phyloP scores from a whole-genome alignment of 306 rosid species.

The Astragalus membranaceus region DNA sequence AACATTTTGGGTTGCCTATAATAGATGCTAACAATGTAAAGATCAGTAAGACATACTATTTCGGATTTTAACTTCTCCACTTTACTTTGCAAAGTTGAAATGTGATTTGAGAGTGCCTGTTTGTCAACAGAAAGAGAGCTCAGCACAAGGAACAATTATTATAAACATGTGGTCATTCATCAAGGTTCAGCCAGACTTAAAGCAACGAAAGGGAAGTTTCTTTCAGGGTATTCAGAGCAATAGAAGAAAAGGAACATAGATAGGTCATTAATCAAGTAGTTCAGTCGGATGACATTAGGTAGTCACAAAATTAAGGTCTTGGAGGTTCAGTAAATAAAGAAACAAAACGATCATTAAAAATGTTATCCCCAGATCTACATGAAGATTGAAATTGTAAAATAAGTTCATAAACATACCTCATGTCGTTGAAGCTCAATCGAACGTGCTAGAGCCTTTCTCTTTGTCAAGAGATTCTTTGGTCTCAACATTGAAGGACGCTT shows the following conservation, averaged over 20 bases:
- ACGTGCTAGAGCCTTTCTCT: constrained; percentile 93
- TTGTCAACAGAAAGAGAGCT: constrained; percentile 15
- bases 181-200: not conserved
- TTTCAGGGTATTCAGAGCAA: not conserved
- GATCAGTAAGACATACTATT: constrained; percentile 49
- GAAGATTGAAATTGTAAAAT: not conserved
- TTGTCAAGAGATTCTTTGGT: constrained; percentile 94
- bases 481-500: constrained; percentile 71
- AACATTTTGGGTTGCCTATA: constrained; percentile 4
- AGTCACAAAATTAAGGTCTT: not conserved
- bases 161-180: not conserved
- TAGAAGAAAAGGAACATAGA: not conserved
- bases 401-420: constrained; percentile 48
- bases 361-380: constrained; percentile 1
- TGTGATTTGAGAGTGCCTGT: constrained; percentile 78
- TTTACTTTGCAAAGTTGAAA: constrained; percentile 53
- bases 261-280: not conserved
- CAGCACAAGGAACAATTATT: constrained; percentile 4
- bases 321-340: not conserved
- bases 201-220: not conserved
- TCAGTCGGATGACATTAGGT: not conserved
- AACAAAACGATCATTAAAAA: not conserved
- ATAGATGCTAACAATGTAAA: not conserved
- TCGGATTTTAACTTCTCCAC: constrained; percentile 59
- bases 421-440: constrained; percentile 93